Evolutionary conservation across 495 filamentous ascomycete genomes (phyloP), one percentile per base, ranked within the genome.

Genomic region (Platismatia glauca): DNA sequence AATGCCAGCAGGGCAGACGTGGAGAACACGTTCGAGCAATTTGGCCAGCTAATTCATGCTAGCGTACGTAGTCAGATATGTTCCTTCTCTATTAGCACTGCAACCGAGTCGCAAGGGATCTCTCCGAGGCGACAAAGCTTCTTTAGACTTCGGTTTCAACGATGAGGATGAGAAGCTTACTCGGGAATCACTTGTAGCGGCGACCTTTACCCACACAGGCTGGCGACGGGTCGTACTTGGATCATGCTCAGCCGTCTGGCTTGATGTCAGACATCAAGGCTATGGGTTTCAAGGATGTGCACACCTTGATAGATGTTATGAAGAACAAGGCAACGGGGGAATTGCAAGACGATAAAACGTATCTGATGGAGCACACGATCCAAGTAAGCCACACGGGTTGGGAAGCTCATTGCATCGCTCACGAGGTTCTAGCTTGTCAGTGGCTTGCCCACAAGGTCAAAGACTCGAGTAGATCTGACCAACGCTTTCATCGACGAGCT

Each of bases 401-500:
- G 8, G 24, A n/a, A 33, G 22, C 18, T 50, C 4, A 31, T 38
- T 35, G 33, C 48, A 50, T 34, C 39, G 53, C 55, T 57, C 22
- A 64, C 20, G 13, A 15, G 11, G 20, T 61, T 46, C 31, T 55
- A 81, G 79, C 80, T 92, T 50, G 89, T 90, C 29, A 78, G 83
- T 57, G 80, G 79, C 60, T 76, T 90, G 48, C 86, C 86, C 8
- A 70, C 77, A 39, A 70, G 80, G 63, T 90, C 87, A 11, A 85
- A 84, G 69, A 78, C 77, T 61, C 76, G 87, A 12, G 72, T 69
- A 15, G 82, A 88, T 64, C 76, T 92, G 59, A 91, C 86, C 33
- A 86, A 88, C 66, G 71, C 72, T 27, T 89, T 92, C 72, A 72
- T 92, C 59, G 79, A 83, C 58, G 80, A 87, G 72, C 82, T 91